A percentile compares a stretch with the other conserved stretches of the same genome.
phyloP scores from a whole-genome alignment of 192 early-diverging fungal species.

The Jimgerdemannia lactiflua region DNA sequence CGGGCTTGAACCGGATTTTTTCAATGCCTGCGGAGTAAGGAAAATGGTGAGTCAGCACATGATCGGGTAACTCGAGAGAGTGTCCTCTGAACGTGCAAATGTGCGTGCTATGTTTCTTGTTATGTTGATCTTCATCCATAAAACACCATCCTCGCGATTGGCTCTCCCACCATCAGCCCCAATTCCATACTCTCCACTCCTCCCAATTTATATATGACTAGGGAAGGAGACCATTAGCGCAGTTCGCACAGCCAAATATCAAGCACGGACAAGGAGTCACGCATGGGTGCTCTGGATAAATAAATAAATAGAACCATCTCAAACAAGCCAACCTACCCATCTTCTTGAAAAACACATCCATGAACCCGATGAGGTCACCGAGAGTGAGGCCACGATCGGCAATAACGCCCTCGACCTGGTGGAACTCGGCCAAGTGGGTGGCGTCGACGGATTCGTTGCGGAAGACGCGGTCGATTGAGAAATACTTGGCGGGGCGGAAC shows the following conservation, averaged over 20 bases:
- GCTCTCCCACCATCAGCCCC: too few relatives aligned
- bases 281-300: neutral
- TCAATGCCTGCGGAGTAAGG: constrained; percentile 27
- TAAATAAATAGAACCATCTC: constrained; percentile 4
- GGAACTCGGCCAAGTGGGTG: constrained; percentile 99
- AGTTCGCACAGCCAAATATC: too few relatives aligned
- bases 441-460: constrained; percentile 97
- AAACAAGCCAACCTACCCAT: constrained; percentile 57
- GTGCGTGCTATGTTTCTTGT: too few relatives aligned
- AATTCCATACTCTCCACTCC: too few relatives aligned
- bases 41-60: too few relatives aligned
- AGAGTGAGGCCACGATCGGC: constrained; percentile 93
- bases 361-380: constrained; percentile 94
- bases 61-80: too few relatives aligned
- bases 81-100: too few relatives aligned
- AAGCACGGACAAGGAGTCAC: too few relatives aligned
- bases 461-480: constrained; percentile 99
- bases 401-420: constrained; percentile 98
- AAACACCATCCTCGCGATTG: too few relatives aligned
- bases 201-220: too few relatives aligned
- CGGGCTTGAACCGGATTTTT: constrained; percentile 98
- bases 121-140: too few relatives aligned
- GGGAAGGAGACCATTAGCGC: too few relatives aligned
- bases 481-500: constrained; percentile 96
- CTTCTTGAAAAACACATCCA: constrained; percentile 97